Conservation (phyloP, 768 basidiomycete species). For the Pulveroboletus frians region DNA sequence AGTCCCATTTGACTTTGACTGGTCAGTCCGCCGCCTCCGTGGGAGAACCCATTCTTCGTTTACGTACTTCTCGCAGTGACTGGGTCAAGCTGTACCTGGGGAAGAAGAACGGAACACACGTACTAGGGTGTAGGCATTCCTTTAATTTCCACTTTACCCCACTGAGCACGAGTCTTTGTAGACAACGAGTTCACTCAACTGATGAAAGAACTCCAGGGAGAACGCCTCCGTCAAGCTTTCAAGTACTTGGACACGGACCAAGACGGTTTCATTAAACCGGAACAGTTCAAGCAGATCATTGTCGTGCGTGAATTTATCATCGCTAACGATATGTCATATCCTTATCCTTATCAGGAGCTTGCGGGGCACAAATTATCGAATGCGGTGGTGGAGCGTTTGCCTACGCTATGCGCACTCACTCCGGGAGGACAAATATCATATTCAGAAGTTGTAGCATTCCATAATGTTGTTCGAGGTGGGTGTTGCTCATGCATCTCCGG, state of each 20-base stretch:
- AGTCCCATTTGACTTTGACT: constrained; percentile 94
- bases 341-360: constrained; percentile 59
- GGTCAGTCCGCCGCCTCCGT: constrained; percentile 39
- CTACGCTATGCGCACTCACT: constrained; percentile 84
- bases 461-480: constrained; percentile 89
- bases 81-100: constrained; percentile 98
- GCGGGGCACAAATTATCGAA: constrained; percentile 97
- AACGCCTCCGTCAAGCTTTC: constrained; percentile 95
- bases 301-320: constrained; percentile 48
- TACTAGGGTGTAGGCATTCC: constrained; percentile 73
- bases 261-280: constrained; percentile 90
- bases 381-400: constrained; percentile 84
- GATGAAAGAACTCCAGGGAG: constrained; percentile 98
- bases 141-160: not conserved
- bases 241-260: constrained; percentile 83
- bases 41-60: not conserved
- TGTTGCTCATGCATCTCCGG: constrained; percentile 5
- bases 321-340: not conserved
- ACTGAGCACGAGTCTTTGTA: constrained; percentile 27
- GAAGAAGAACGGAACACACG: constrained; percentile 84
- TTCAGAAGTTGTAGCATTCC: constrained; percentile 94
- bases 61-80: constrained; percentile 46
- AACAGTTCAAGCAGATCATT: constrained; percentile 94
- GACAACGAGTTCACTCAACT: constrained; percentile 97
- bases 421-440: constrained; percentile 91